Evolutionary conservation across 2,329 filamentous ascomycete genomes (phyloP).

Genomic region (Fragosphaeria purpurea): DNA sequence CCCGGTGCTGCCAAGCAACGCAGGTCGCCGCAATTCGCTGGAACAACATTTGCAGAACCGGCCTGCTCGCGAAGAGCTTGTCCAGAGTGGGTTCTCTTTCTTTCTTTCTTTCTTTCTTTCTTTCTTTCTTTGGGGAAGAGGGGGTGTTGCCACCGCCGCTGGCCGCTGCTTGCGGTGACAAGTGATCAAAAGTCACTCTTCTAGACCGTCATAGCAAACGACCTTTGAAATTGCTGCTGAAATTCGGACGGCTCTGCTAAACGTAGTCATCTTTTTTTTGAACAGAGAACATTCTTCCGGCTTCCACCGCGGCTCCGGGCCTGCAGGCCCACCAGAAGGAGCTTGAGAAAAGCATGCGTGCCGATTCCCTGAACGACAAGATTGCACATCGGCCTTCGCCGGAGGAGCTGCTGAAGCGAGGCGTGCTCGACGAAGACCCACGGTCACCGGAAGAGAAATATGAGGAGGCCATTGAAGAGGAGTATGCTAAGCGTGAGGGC

Average conservation of each 20-base stretch:
- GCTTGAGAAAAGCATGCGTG: conserved; percentile 79
- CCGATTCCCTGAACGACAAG: conserved; percentile 78
- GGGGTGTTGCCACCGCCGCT: neutral
- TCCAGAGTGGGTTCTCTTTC: conserved; percentile 54
- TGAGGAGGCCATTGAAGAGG: conserved; percentile 51
- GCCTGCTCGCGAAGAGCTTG: conserved; percentile 63
- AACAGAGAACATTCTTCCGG: conserved; percentile 76
- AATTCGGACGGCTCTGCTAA: neutral
- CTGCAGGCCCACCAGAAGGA: conserved; percentile 74
- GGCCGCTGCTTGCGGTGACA: no score
- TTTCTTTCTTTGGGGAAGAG: neutral
- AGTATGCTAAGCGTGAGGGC: conserved; percentile 54
- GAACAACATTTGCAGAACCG: conserved; percentile 64
- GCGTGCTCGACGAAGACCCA: conserved; percentile 64
- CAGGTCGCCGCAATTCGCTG: conserved; percentile 55
- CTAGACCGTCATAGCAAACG: neutral
- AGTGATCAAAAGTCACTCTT: no score
- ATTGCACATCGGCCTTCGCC: conserved; percentile 67
- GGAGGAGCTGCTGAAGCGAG: conserved; percentile 66
- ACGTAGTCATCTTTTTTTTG: neutral
- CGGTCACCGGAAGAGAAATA: conserved; percentile 48
- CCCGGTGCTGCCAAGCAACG: conserved; percentile 35
- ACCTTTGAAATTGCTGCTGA: no score
- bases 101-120: no score
- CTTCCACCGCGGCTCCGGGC: conserved; percentile 65